Evolutionary conservation across 2,329 filamentous ascomycete genomes (phyloP).

Genomic region (Colletotrichum lindemuthianum): DNA sequence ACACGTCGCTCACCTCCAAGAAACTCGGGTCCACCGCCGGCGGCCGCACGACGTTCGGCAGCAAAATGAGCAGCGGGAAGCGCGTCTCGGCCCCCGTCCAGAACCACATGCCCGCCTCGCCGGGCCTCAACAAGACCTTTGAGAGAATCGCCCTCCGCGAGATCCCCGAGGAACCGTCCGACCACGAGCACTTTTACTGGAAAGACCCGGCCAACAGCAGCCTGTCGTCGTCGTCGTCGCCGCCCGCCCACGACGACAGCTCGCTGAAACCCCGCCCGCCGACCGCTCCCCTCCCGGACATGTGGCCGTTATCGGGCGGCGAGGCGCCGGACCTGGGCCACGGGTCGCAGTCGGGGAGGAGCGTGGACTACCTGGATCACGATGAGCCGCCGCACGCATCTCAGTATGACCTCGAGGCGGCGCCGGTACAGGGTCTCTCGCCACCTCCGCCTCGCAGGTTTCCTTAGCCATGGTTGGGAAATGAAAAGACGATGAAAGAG

Average conservation of each 20-base stretch:
- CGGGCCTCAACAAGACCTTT: slow-evolving; percentile 25
- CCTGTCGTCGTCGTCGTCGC: neutral
- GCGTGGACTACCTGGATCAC: slow-evolving; percentile 19
- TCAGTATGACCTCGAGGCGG: slow-evolving; percentile 14
- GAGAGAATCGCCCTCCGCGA: slow-evolving; percentile 35
- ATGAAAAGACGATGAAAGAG: neutral
- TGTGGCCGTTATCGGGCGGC: slow-evolving; percentile 29
- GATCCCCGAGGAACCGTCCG: slow-evolving; percentile 32
- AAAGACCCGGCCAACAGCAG: slow-evolving; percentile 7
- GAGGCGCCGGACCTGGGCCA: slow-evolving; percentile 14
- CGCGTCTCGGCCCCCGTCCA: slow-evolving; percentile 19
- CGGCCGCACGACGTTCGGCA: slow-evolving; percentile 26
- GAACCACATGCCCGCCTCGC: slow-evolving; percentile 8
- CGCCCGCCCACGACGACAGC: slow-evolving; percentile 13
- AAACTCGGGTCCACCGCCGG: slow-evolving; percentile 32
- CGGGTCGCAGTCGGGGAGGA: slow-evolving; percentile 18
- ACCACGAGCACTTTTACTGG: slow-evolving; percentile 6
- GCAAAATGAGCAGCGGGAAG: slow-evolving; percentile 33
- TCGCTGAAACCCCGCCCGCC: slow-evolving; percentile 23
- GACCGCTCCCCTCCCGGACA: slow-evolving; percentile 25
- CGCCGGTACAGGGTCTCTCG: slow-evolving; percentile 19
- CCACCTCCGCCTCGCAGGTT: slow-evolving; percentile 31
- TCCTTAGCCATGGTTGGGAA: slow-evolving; percentile 13
- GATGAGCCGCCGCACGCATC: slow-evolving; percentile 4
- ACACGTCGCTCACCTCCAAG: slow-evolving; percentile 36